phyloP scores from a whole-genome alignment of 2,329 filamentous ascomycete species.

The Penicillium expansum region DNA sequence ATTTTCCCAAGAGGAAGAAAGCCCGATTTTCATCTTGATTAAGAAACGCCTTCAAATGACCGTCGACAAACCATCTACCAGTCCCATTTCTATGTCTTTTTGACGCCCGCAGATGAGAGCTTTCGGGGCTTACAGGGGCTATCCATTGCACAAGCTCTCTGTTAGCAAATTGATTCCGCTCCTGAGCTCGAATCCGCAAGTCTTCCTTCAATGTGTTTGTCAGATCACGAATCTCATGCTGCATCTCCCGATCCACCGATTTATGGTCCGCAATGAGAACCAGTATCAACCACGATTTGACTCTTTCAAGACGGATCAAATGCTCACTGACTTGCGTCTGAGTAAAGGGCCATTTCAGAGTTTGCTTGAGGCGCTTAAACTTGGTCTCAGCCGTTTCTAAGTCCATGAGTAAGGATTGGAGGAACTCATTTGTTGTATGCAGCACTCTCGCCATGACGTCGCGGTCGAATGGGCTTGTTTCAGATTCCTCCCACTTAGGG shows the following conservation, averaged over 20 bases:
- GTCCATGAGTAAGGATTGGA: constrained; percentile 13
- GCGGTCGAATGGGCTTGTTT: constrained; percentile 8
- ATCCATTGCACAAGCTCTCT: constrained; percentile 17
- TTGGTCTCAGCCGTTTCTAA: constrained; percentile 14
- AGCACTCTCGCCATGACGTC: constrained; percentile 14
- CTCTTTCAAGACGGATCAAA: constrained; percentile 16
- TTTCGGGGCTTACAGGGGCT: constrained; percentile 18
- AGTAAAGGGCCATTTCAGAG: constrained; percentile 21
- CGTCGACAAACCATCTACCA: constrained; percentile 20
- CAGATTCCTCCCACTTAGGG: constrained; percentile 1
- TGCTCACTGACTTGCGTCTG: constrained; percentile 16
- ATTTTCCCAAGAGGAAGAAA: constrained; percentile 20
- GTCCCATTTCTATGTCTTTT: constrained; percentile 8
- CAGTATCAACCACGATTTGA: constrained; percentile 24
- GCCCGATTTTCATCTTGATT: not conserved
- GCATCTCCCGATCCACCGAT: constrained; percentile 13
- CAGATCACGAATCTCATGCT: constrained; percentile 15
- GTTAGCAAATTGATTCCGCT: constrained; percentile 13
- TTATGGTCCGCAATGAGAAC: constrained; percentile 21
- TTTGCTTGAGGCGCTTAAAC: constrained; percentile 18
- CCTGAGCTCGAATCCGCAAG: constrained; percentile 13
- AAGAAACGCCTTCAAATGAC: constrained; percentile 14
- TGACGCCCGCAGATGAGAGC: constrained; percentile 17
- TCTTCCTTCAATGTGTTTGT: constrained; percentile 16
- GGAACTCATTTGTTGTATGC: constrained; percentile 14